Evolutionary conservation across 257 asterid genomes (phyloP).

Genomic region (Salvia rosmarinus): DNA sequence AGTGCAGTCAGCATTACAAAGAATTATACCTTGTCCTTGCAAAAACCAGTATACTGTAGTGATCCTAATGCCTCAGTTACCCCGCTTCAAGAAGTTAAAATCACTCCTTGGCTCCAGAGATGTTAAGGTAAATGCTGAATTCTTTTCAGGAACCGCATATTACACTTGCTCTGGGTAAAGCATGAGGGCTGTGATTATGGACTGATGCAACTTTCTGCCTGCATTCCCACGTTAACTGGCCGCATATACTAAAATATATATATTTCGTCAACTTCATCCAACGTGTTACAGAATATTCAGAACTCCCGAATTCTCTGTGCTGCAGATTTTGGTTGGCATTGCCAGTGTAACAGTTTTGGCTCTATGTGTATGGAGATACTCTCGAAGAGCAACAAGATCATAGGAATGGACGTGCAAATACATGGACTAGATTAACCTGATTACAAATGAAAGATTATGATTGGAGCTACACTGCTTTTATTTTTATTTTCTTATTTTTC

Average conservation of each 20-base stretch:
- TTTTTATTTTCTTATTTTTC: neutral
- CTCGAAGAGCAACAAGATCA: conserved; percentile 49
- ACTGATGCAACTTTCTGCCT: conserved; percentile 2
- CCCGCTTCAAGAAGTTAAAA: conserved; percentile 56
- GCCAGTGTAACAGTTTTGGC: conserved; percentile 66
- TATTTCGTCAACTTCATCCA: neutral
- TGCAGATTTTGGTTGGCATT: conserved; percentile 75
- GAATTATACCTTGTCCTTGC: conserved; percentile 86
- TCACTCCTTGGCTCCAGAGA: conserved; percentile 61
- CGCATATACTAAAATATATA: neutral
- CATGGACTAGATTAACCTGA: conserved; percentile 24
- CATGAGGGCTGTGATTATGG: neutral
- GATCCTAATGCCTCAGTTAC: conserved; percentile 89
- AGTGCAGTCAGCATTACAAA: conserved; percentile 73
- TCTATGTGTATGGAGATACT: conserved; percentile 70
- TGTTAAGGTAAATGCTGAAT: conserved; percentile 60
- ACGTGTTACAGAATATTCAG: neutral
- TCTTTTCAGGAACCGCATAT: neutral
- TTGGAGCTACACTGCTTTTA: neutral
- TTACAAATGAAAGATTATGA: conserved; percentile 2
- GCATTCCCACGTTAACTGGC: conserved; percentile 23
- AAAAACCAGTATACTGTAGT: conserved; percentile 84
- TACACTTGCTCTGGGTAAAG: neutral
- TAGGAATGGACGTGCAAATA: conserved; percentile 30
- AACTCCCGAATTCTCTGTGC: conserved; percentile 11